Conservation (phyloP, 306 rosid species). For the Rosa lucieae region DNA sequence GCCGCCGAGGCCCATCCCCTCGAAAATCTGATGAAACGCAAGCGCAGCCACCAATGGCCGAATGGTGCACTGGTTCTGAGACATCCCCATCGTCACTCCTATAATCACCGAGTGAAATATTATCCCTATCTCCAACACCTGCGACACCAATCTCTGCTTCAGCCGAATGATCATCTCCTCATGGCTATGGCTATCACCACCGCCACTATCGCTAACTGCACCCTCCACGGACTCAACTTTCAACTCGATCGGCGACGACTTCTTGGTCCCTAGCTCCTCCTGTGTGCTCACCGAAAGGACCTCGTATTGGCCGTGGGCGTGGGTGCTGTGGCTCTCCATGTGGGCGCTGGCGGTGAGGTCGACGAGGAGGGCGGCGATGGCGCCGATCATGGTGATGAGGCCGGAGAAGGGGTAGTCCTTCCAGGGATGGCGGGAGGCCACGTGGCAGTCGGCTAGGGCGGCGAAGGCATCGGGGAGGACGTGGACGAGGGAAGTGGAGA, state of each 20-base stretch:
- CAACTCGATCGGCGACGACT: slow-evolving; percentile 18
- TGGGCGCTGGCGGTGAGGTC: slow-evolving; percentile 81
- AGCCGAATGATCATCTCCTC: slow-evolving; percentile 40
- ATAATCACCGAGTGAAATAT: slow-evolving; percentile 90
- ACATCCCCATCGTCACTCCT: slow-evolving; percentile 94
- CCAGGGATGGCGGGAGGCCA: slow-evolving; percentile 82
- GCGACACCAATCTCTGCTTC: slow-evolving; percentile 86
- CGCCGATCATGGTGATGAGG: slow-evolving; percentile 70
- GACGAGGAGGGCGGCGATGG: slow-evolving; percentile 55
- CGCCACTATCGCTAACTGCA: neutral
- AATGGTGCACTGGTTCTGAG: slow-evolving; percentile 90
- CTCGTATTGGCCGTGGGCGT: slow-evolving; percentile 39
- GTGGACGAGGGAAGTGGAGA: slow-evolving; percentile 93
- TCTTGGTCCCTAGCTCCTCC: slow-evolving; percentile 26
- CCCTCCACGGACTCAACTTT: slow-evolving; percentile 13
- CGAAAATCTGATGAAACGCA: slow-evolving; percentile 91
- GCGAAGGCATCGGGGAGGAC: slow-evolving; percentile 90
- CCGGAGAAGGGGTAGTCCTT: slow-evolving; percentile 90
- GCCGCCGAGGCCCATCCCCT: slow-evolving; percentile 97
- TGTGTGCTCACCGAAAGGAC: slow-evolving; percentile 31
- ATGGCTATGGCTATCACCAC: neutral
- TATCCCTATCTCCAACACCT: slow-evolving; percentile 88
- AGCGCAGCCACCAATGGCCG: slow-evolving; percentile 82
- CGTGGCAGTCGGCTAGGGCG: slow-evolving; percentile 84
- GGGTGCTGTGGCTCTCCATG: slow-evolving; percentile 44